phyloP scores from a whole-genome alignment of 768 basidiomycete genomes.

The Trametopsis cervina region DNA sequence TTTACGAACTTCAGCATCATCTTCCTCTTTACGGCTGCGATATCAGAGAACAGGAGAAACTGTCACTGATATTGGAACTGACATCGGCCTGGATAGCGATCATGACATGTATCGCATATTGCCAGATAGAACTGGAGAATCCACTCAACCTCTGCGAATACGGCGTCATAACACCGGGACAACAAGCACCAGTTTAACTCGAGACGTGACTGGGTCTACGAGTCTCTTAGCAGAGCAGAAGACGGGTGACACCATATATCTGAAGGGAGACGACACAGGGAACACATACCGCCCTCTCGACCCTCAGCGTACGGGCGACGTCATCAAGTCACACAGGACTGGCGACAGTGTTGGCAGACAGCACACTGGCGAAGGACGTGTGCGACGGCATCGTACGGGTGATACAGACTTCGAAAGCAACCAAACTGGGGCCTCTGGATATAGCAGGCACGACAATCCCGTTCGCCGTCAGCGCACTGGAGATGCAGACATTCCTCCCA shows the following conservation, averaged over 20 bases:
- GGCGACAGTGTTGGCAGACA: slow-evolving; percentile 6
- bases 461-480: slow-evolving; percentile 5
- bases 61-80: not conserved
- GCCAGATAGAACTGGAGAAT: slow-evolving; percentile 11
- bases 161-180: slow-evolving; percentile 9
- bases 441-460: not conserved
- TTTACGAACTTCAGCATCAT: not conserved
- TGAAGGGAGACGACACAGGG: not conserved
- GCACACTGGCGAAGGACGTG: slow-evolving; percentile 6
- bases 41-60: slow-evolving; percentile 9
- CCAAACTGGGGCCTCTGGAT: not conserved
- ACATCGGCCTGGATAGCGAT: slow-evolving; percentile 1
- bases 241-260: slow-evolving; percentile 4
- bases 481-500: not conserved
- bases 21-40: slow-evolving; percentile 5
- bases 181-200: not conserved
- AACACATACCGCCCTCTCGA: not conserved
- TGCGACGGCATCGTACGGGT: slow-evolving; percentile 2
- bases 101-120: not conserved
- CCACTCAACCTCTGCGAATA: slow-evolving; percentile 3
- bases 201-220: not conserved
- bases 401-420: slow-evolving; percentile 7
- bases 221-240: slow-evolving; percentile 1
- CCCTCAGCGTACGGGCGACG: slow-evolving; percentile 1
- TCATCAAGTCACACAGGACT: slow-evolving; percentile 3